Evolutionary conservation across 352 stramenopile genomes (phyloP).

Genomic region (Phytophthora ramorum): DNA sequence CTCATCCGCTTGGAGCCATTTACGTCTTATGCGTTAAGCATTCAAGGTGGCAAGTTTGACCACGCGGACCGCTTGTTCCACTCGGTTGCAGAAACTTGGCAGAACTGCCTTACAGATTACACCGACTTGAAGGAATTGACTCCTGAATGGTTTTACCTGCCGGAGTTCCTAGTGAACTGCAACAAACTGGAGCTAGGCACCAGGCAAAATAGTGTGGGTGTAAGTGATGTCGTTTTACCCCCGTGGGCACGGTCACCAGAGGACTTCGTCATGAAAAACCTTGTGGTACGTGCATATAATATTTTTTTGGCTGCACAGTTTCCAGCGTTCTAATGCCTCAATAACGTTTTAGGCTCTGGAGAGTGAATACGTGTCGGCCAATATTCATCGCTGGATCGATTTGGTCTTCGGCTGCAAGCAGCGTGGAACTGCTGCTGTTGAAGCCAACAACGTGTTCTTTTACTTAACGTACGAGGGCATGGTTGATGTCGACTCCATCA

Average conservation of each 20-base stretch:
- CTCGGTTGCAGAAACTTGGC: slow-evolving; percentile 91
- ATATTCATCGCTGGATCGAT: slow-evolving; percentile 93
- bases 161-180: slow-evolving; percentile 90
- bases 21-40: slow-evolving; percentile 92
- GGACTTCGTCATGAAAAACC: slow-evolving; percentile 89
- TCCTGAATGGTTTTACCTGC: slow-evolving; percentile 95
- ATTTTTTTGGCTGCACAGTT: neutral
- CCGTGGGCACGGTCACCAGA: slow-evolving; percentile 85
- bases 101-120: slow-evolving; percentile 88
- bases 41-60: slow-evolving; percentile 97
- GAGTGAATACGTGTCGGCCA: slow-evolving; percentile 83
- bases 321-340: neutral
- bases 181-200: slow-evolving; percentile 87
- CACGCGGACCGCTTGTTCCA: slow-evolving; percentile 94
- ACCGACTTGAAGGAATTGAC: slow-evolving; percentile 95
- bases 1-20: slow-evolving; percentile 99
- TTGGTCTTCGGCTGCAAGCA: slow-evolving; percentile 84
- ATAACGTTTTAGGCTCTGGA: slow-evolving; percentile 64
- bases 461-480: slow-evolving; percentile 99
- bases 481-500: slow-evolving; percentile 96
- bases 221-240: slow-evolving; percentile 96
- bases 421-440: slow-evolving; percentile 82
- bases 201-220: slow-evolving; percentile 77
- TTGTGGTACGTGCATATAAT: slow-evolving; percentile 55
- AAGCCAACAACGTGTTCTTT: slow-evolving; percentile 98